Conservation (phyloP, 164 flowering plant species). For the Aristolochia californica region DNA sequence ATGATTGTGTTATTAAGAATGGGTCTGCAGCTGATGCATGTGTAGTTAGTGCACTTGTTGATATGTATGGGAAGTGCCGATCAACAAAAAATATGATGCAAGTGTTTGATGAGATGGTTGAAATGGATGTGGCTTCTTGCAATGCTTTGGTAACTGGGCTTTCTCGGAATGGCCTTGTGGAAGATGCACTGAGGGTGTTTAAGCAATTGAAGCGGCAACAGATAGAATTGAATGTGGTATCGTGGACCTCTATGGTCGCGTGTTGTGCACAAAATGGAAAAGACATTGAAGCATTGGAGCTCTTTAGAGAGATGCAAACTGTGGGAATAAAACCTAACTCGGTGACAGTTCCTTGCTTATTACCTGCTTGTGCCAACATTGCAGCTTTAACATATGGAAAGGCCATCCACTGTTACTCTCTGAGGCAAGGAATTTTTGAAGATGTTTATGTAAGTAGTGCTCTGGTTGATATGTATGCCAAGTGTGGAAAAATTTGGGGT, state of each 20-base stretch:
- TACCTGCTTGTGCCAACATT: conserved; percentile 73
- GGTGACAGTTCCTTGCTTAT: conserved; percentile 63
- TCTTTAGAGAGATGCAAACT: conserved; percentile 67
- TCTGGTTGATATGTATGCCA: conserved; percentile 69
- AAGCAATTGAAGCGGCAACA: conserved; percentile 25
- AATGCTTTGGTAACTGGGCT: conserved; percentile 66
- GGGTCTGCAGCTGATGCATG: conserved; percentile 40
- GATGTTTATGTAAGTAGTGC: conserved; percentile 59
- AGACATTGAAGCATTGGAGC: conserved; percentile 62
- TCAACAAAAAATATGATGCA: conserved; percentile 27
- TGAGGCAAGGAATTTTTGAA: conserved; percentile 30
- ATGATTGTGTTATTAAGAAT: conserved; percentile 46
- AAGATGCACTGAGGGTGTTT: conserved; percentile 43
- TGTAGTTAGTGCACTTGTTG: conserved; percentile 51
- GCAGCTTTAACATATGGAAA: conserved; percentile 73
- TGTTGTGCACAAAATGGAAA: conserved; percentile 70
- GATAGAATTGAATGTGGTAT: conserved; percentile 50
- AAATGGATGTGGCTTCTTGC: conserved; percentile 42
- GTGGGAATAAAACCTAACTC: conserved; percentile 57
- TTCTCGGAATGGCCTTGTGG: conserved; percentile 50
- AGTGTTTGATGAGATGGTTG: conserved; percentile 39
- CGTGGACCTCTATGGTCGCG: conserved; percentile 79
- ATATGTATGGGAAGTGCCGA: conserved; percentile 72
- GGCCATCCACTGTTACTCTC: conserved; percentile 64
- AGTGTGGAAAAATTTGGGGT: conserved; percentile 52